These are phyloP conservation scores for Volvariella surrecta DNA, from an alignment of 1,284 basidiomycete genomes.

Conservation along the genomic window DNA sequence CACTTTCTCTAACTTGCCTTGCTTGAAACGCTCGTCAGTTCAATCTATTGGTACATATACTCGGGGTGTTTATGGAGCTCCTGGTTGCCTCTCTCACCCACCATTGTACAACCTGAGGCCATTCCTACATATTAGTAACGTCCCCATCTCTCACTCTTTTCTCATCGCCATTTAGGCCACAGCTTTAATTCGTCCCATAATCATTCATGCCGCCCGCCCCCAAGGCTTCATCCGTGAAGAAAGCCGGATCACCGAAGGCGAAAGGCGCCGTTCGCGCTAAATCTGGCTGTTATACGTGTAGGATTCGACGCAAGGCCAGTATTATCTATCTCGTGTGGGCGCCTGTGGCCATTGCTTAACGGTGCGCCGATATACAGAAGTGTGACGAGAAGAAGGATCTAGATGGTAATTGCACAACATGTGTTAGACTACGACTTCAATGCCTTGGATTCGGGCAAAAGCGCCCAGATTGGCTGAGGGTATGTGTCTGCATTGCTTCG, in stretches of 20 bases:
- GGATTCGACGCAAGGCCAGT: conserved; percentile 71
- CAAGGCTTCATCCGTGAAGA: conserved; percentile 22
- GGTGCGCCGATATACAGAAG: conserved; percentile 41
- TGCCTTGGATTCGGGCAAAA: conserved; percentile 80
- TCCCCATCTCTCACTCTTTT: not conserved
- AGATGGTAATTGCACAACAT: conserved; percentile 64
- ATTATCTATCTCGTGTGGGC: conserved; percentile 10
- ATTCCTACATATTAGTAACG: too few species aligned
- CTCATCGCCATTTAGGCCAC: conserved; percentile 6
- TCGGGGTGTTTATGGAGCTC: not conserved
- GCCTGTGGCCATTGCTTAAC: conserved; percentile 8
- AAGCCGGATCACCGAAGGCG: conserved; percentile 50
- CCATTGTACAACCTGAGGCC: too few species aligned
- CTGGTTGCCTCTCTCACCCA: conserved; percentile 1
- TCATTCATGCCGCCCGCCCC: conserved; percentile 22
- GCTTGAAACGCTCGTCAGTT: too few species aligned
- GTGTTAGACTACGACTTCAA: conserved; percentile 70
- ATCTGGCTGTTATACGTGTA: conserved; percentile 79
- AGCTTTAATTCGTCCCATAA: conserved; percentile 5
- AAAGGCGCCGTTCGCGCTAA: conserved; percentile 76
- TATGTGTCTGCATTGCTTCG: conserved; percentile 23
- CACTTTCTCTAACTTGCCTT: too few species aligned
- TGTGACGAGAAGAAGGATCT: conserved; percentile 67
- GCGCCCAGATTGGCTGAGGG: conserved; percentile 78
- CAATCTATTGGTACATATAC: conserved; percentile 7